phyloP scores from a whole-genome alignment of 1,284 basidiomycete species.

The Leccinum variabile region DNA sequence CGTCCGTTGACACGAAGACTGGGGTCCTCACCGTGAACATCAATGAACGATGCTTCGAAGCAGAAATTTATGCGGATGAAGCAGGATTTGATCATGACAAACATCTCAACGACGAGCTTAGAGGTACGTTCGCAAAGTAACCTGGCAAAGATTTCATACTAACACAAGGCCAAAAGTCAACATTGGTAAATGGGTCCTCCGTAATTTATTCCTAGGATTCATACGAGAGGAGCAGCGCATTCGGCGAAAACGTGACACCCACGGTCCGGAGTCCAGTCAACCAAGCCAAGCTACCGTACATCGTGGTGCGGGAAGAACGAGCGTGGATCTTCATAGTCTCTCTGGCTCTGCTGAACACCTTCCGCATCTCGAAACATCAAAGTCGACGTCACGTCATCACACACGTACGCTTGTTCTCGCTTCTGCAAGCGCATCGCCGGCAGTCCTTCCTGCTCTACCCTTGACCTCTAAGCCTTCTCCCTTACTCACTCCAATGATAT shows the following conservation, averaged over 20 bases:
- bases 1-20: constrained; percentile 84
- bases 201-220: constrained; percentile 72
- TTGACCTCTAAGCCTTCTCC: constrained; percentile 49
- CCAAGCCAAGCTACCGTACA: constrained; percentile 21
- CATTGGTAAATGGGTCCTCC: constrained; percentile 77
- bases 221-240: constrained; percentile 61
- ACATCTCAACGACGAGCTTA: constrained; percentile 72
- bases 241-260: constrained; percentile 39
- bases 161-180: constrained; percentile 54
- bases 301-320: constrained; percentile 29
- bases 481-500: constrained; percentile 58
- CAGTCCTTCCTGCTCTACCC: constrained; percentile 52
- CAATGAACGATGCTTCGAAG: constrained; percentile 87
- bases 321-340: constrained; percentile 33
- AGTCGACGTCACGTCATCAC: constrained; percentile 14
- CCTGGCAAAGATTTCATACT: constrained; percentile 15
- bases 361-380: constrained; percentile 34
- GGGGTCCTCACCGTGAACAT: constrained; percentile 89
- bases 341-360: constrained; percentile 29
- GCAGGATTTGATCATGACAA: constrained; percentile 62
- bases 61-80: constrained; percentile 95
- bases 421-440: constrained; percentile 47
- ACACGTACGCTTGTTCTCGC: constrained; percentile 25
- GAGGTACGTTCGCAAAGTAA: constrained; percentile 54
- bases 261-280: constrained; percentile 22